Percentiles rank a stretch among this genome's conserved stretches.
These are phyloP conservation scores for Oidiodendron maius DNA, from an alignment of 495 filamentous ascomycete species.

Conservation along the genomic window DNA sequence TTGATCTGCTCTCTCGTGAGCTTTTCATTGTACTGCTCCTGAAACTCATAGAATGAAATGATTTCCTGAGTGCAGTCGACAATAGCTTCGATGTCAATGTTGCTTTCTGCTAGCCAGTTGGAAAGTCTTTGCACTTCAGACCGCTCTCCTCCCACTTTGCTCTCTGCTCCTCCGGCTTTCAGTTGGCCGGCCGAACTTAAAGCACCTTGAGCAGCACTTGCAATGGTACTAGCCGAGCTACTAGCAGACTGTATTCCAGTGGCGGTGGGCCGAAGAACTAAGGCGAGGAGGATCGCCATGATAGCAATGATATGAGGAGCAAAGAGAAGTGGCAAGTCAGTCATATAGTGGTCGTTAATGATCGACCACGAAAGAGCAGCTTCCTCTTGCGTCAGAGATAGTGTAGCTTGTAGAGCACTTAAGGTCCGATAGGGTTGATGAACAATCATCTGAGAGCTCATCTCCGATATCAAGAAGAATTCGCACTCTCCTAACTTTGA, in stretches of 20 bases:
- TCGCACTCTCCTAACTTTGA: conserved; percentile 92
- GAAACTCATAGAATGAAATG: conserved; percentile 88
- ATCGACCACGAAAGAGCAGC: conserved; percentile 72
- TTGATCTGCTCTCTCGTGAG: conserved; percentile 57
- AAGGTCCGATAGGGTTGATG: conserved; percentile 96
- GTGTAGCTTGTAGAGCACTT: conserved; percentile 60
- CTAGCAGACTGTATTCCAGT: conserved; percentile 17
- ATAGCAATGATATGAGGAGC: conserved; percentile 87
- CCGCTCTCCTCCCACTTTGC: conserved; percentile 6
- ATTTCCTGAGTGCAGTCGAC: conserved; percentile 94
- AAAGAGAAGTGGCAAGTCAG: conserved; percentile 82
- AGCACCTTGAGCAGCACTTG: conserved; percentile 25
- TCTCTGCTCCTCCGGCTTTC: conserved; percentile 11
- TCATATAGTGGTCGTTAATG: conserved; percentile 95
- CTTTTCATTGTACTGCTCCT: conserved; percentile 88
- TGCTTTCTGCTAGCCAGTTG: conserved; percentile 85
- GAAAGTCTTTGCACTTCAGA: conserved; percentile 68
- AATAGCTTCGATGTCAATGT: conserved; percentile 84
- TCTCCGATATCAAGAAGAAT: conserved; percentile 90
- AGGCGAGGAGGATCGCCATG: conserved; percentile 80
- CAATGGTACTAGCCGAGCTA: conserved; percentile 24
- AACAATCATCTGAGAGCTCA: conserved; percentile 89
- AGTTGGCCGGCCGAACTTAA: conserved; percentile 14
- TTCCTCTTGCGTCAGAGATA: conserved; percentile 74
- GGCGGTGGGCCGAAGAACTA: conserved; percentile 61